Base-by-base conservation (phyloP, 768 basidiomycete species). In the Suillus placidus region DNA sequence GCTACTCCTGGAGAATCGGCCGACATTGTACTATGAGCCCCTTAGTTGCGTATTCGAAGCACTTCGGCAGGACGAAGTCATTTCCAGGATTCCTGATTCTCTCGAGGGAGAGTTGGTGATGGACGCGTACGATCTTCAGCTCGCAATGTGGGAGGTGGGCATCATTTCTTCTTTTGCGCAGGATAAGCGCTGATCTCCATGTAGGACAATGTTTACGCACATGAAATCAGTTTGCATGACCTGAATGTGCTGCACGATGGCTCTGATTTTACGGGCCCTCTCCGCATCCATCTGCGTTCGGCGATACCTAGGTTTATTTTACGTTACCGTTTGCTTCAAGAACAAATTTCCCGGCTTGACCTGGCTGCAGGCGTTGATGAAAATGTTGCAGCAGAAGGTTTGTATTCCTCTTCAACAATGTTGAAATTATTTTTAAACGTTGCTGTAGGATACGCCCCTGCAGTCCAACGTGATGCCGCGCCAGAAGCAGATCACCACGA, bases 11-110 rank as follows among this genome's bases (percentile, higher is more conserved):
- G 83, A 86, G 55, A 79, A 86, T 64, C 82, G 79, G 20, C 91
- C 91, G 3, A 90, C 87, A 5, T 79, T 93, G 8, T 94, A 91
- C 74, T 93, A 93, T 70, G 91, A 93, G 73, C 87, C 91, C 35
- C 72, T 94, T 55, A 85, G 83, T 51, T 81, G 77, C 64, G 85
- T 93, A 23, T 93, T 93, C 70, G 88, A 88, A 63, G 89, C 88
- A 64, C 77, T 94, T 51, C 88, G 90, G 37, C 82, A 85, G 71
- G 89, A 92, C 64, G 83, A 85, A 57, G 73, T 79, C 63, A 71
- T 91, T 37, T 77, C 80, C 56, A 75, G 78, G 18, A 68, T 86
- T 8, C 77, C 82, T 37, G 81, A 84, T 38, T 73, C 87, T 55
- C 71, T 79, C 26, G 85, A 88, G 54, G 85, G 83, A 62, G 92